Base-by-base conservation (phyloP, 345 rosid species). In the Salix exigua region DNA sequence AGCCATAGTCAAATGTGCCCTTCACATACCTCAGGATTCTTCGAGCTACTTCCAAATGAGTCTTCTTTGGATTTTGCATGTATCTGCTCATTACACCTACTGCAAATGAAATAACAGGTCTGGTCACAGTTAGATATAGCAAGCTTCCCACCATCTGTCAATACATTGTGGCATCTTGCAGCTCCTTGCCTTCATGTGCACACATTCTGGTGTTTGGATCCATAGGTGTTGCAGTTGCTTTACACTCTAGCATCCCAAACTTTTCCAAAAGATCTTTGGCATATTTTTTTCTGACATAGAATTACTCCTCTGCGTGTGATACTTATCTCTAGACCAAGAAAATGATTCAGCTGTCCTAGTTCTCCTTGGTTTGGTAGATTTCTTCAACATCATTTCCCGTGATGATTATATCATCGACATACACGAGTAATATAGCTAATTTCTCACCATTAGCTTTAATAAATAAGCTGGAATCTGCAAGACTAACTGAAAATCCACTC, bases 51-150 rank as follows among this genome's bases (percentile, higher is more conserved):
- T 51, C 64, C 8, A 53, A n/a, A 71, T 71, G 19, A 33, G 65
- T 30, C 18, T 71, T 71, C 65, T 71, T 71, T 18, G 74, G 64
- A 33, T 30, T 31, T 71, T 71, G 64, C 74, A 71, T 71, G 35
- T 53, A 71, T 16, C 28, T 7, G 18, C 74, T 71, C 28, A 53
- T 14, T 44, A 31, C 42, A 51, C 48, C 44, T 33, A 71, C 30
- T 13, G 17, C 42, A 31, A 7, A 14, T 10, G 65, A 71, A 33
- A 71, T 71, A 18, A 53, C 64, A 7, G 44, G 65, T 21, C 74
- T 51, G 1, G 46, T 30, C 28, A 51, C 33, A 31, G 74, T 53
- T 19, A 71, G 31, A 4, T 71, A 71, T 17, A 71, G 53, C 2
- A 71, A 18, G 33, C 64, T 30, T 0, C 74, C 25, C 4, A 53